A percentile compares a stretch with the other conserved stretches of the same genome.
phyloP scores from a whole-genome alignment of 768 basidiomycete genomes.

The Mycena haematopus region DNA sequence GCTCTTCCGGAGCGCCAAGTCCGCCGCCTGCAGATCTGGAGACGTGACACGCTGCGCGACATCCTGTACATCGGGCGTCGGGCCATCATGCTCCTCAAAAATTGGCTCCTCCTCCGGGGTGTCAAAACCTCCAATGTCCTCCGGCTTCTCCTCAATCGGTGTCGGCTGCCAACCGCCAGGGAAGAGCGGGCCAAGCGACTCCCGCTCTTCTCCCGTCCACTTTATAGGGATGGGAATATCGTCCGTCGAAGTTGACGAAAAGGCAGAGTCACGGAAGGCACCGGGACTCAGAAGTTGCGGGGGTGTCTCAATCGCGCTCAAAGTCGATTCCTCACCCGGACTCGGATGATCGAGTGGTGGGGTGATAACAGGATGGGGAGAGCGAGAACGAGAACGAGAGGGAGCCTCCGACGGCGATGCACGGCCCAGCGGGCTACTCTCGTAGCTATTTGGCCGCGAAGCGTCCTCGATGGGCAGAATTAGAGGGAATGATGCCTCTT shows the following conservation, averaged over 20 bases:
- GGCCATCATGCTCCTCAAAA: constrained; percentile 35
- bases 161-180: constrained; percentile 64
- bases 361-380: constrained; percentile 21
- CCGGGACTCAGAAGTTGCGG: constrained; percentile 58
- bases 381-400: constrained; percentile 1
- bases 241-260: constrained; percentile 56
- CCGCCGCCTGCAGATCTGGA: constrained; percentile 57
- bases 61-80: constrained; percentile 50
- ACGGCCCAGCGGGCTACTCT: background rate
- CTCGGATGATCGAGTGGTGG: constrained; percentile 17
- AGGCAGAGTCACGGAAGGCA: constrained; percentile 71
- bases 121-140: constrained; percentile 27
- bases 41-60: constrained; percentile 57
- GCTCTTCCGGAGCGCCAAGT: constrained; percentile 58
- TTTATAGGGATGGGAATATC: constrained; percentile 67
- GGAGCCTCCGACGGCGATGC: constrained; percentile 7
- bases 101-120: constrained; percentile 28
- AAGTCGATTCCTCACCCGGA: constrained; percentile 1
- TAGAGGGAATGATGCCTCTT: constrained; percentile 12
- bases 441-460: background rate
- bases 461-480: constrained; percentile 10
- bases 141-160: constrained; percentile 56
- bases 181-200: constrained; percentile 44
- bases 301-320: constrained; percentile 30
- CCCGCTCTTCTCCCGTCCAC: constrained; percentile 55